phyloP scores from a whole-genome alignment of 495 filamentous ascomycete genomes.

The Talaromyces liani region DNA sequence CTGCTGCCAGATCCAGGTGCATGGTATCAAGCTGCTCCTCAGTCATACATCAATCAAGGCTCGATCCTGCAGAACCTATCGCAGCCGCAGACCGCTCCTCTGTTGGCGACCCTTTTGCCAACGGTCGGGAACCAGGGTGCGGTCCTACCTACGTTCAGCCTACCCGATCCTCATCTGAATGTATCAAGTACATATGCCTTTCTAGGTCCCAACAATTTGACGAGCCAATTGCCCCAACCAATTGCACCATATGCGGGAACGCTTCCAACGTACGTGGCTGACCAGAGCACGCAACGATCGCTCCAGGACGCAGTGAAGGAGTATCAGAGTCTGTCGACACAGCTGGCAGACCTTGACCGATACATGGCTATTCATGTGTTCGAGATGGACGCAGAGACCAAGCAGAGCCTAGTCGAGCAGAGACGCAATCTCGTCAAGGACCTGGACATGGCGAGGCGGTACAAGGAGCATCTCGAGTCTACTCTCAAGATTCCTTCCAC shows the following conservation, averaged over 20 bases:
- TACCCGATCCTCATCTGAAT: neutral
- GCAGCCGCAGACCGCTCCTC: neutral
- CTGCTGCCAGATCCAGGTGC: neutral
- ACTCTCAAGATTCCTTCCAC: neutral
- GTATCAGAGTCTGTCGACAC: slow-evolving; percentile 19
- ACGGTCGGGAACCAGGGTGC: neutral
- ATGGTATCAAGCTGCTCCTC: neutral
- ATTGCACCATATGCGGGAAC: neutral
- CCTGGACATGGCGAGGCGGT: slow-evolving; percentile 26
- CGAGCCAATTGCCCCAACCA: neutral
- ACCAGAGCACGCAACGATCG: slow-evolving; percentile 8
- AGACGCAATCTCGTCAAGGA: slow-evolving; percentile 29
- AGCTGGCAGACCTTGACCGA: slow-evolving; percentile 29
- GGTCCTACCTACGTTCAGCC: neutral
- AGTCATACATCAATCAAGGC: neutral
- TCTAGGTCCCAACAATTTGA: neutral
- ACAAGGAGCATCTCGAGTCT: slow-evolving; percentile 26
- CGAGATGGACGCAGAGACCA: slow-evolving; percentile 23
- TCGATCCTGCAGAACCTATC: neutral
- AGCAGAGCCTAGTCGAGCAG: slow-evolving; percentile 26
- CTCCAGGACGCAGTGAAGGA: slow-evolving; percentile 20
- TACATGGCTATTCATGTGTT: slow-evolving; percentile 32
- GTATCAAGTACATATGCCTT: neutral
- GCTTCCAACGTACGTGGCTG: neutral
- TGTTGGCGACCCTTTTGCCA: neutral